Evolutionary conservation across 331 rosid species (phyloP).

Genomic region (Cydonia oblonga): DNA sequence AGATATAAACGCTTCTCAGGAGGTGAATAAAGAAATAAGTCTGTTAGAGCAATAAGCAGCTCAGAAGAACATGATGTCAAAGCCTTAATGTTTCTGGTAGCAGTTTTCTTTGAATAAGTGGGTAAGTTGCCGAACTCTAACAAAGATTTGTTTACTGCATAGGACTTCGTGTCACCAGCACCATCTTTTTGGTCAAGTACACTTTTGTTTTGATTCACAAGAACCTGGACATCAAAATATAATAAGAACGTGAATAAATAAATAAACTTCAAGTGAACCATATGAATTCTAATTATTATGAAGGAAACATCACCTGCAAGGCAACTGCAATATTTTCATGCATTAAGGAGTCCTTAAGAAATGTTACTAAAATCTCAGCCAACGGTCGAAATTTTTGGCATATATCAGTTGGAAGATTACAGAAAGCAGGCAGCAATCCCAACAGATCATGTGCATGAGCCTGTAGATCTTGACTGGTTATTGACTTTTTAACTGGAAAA

Average conservation of each 20-base stretch:
- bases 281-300: background rate
- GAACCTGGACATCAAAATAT: slow-evolving; percentile 40
- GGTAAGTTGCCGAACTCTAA: slow-evolving; percentile 26
- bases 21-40: slow-evolving; percentile 47
- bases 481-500: slow-evolving; percentile 41
- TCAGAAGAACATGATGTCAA: slow-evolving; percentile 51
- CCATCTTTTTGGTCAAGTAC: slow-evolving; percentile 35
- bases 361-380: slow-evolving; percentile 38
- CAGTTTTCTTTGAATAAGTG: slow-evolving; percentile 65
- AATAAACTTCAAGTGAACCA: background rate
- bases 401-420: slow-evolving; percentile 70
- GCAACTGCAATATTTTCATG: slow-evolving; percentile 53
- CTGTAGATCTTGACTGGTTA: slow-evolving; percentile 40
- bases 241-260: background rate
- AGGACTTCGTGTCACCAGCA: slow-evolving; percentile 11
- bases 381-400: slow-evolving; percentile 32
- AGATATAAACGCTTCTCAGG: slow-evolving; percentile 33
- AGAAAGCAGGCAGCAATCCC: slow-evolving; percentile 82
- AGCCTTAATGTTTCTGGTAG: slow-evolving; percentile 58
- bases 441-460: slow-evolving; percentile 44
- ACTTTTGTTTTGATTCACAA: slow-evolving; percentile 67
- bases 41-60: slow-evolving; percentile 49
- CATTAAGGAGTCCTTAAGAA: slow-evolving; percentile 63
- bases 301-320: slow-evolving; percentile 49
- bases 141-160: slow-evolving; percentile 18